A percentile compares a stretch with the other conserved stretches of the same genome.
Evolutionary conservation across 129 eudicot species (phyloP).

Genomic region (Helianthus tuberosus): DNA sequence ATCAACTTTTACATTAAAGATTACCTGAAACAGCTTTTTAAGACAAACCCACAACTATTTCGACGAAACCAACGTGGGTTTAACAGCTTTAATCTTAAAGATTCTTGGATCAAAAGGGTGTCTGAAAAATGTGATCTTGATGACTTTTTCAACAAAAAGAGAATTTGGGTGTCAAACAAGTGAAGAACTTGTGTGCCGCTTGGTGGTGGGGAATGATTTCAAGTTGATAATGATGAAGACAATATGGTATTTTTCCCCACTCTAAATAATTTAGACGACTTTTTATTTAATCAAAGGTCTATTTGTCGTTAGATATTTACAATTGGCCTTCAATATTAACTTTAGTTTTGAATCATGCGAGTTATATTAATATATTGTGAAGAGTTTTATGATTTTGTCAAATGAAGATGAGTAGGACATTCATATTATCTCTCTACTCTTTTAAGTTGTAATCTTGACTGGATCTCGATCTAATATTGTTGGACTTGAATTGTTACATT

Average conservation of each 20-base stretch:
- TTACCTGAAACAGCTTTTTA: conserved; percentile 33
- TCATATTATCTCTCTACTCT: too few species aligned
- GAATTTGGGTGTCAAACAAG: conserved; percentile 26
- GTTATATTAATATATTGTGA: not conserved
- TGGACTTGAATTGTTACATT: too few species aligned
- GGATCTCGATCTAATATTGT: too few species aligned
- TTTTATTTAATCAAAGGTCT: not conserved
- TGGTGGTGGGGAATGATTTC: conserved; percentile 19
- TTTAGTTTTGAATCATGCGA: not conserved
- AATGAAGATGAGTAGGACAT: not conserved
- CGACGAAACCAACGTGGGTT: conserved; percentile 30
- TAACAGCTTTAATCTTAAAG: conserved; percentile 29
- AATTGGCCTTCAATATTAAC: not conserved
- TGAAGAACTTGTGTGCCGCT: conserved; percentile 28
- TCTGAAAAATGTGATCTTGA: conserved; percentile 19
- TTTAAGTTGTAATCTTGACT: too few species aligned
- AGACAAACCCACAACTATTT: conserved; percentile 31
- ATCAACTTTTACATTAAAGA: conserved; percentile 16
- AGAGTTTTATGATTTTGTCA: not conserved
- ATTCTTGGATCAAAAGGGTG: conserved; percentile 25
- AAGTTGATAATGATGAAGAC: conserved; percentile 4
- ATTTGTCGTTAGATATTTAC: conserved; percentile 7
- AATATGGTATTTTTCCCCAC: not conserved
- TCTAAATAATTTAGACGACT: conserved; percentile 5
- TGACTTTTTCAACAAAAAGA: conserved; percentile 9